Evolutionary conservation across 768 basidiomycete species (phyloP).

Genomic region (Ramaria rubella): DNA sequence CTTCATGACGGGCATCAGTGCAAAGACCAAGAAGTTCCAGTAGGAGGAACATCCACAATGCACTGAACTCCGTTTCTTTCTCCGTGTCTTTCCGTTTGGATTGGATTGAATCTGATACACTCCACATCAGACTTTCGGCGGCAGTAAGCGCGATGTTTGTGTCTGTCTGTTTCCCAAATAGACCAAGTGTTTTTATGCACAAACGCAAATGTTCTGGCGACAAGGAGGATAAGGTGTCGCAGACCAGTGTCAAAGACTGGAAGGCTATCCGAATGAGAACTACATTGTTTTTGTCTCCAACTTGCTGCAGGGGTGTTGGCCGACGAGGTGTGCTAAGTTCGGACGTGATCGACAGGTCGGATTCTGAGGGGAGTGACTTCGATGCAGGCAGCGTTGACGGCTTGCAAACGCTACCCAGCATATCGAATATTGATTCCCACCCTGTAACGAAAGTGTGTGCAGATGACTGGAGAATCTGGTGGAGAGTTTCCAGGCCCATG

Average conservation of each 20-base stretch:
- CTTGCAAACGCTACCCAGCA: constrained; percentile 83
- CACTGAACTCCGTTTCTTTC: constrained; percentile 66
- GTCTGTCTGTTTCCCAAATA: constrained; percentile 88
- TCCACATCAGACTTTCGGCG: constrained; percentile 90
- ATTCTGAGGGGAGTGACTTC: constrained; percentile 32
- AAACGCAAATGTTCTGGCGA: constrained; percentile 75
- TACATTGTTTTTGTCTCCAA: constrained; percentile 63
- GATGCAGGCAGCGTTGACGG: constrained; percentile 35
- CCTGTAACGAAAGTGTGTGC: constrained; percentile 89
- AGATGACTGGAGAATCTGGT: constrained; percentile 83
- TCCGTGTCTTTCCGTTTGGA: constrained; percentile 62
- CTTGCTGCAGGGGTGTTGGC: constrained; percentile 44
- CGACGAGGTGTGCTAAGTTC: constrained; percentile 20
- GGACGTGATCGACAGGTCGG: background rate
- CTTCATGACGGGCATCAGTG: constrained; percentile 77
- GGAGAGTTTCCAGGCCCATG: constrained; percentile 85
- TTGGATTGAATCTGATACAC: constrained; percentile 92
- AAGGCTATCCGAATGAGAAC: constrained; percentile 87
- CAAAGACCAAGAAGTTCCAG: constrained; percentile 78
- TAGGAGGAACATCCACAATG: constrained; percentile 91
- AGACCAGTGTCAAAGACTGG: constrained; percentile 88
- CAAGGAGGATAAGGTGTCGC: constrained; percentile 82
- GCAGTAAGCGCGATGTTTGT: constrained; percentile 95
- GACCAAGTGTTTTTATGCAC: constrained; percentile 85
- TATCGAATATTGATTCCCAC: constrained; percentile 90